Conservation (phyloP, 768 basidiomycete genomes). For the Hericium erinaceus region DNA sequence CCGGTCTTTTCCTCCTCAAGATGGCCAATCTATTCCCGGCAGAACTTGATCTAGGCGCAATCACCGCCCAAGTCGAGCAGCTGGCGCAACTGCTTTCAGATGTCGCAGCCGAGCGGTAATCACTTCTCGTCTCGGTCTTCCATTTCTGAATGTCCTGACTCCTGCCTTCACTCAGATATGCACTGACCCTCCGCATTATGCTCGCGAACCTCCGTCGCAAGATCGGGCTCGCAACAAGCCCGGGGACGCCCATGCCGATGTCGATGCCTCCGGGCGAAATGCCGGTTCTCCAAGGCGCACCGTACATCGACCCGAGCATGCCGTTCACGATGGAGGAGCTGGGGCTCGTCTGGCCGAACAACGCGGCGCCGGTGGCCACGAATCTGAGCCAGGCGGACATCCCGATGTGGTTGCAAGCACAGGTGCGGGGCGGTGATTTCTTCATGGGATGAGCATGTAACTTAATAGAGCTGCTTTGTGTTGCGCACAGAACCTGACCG, state of each 20-base stretch:
- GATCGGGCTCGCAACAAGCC: constrained; percentile 43
- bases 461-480: neutral
- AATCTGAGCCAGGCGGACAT: constrained; percentile 70
- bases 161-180: constrained; percentile 46
- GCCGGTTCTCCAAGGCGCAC: constrained; percentile 23
- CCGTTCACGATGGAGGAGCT: constrained; percentile 82
- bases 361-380: constrained; percentile 37
- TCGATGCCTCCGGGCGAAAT: neutral
- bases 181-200: constrained; percentile 87
- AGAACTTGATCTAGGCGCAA: constrained; percentile 68
- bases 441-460: neutral
- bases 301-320: constrained; percentile 45
- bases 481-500: constrained; percentile 60
- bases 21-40: constrained; percentile 90
- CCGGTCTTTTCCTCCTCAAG: constrained; percentile 84
- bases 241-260: constrained; percentile 2
- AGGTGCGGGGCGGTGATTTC: constrained; percentile 37
- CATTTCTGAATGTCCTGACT: neutral
- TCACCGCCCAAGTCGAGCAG: constrained; percentile 82
- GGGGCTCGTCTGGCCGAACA: constrained; percentile 61
- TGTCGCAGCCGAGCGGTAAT: constrained; percentile 81
- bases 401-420: constrained; percentile 89
- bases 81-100: constrained; percentile 85
- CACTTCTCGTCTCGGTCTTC: neutral
- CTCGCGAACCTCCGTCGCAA: constrained; percentile 86